These are phyloP conservation scores for Trichoderma cornu-damae DNA, from an alignment of 2,329 filamentous ascomycete species.

Conservation along the genomic window DNA sequence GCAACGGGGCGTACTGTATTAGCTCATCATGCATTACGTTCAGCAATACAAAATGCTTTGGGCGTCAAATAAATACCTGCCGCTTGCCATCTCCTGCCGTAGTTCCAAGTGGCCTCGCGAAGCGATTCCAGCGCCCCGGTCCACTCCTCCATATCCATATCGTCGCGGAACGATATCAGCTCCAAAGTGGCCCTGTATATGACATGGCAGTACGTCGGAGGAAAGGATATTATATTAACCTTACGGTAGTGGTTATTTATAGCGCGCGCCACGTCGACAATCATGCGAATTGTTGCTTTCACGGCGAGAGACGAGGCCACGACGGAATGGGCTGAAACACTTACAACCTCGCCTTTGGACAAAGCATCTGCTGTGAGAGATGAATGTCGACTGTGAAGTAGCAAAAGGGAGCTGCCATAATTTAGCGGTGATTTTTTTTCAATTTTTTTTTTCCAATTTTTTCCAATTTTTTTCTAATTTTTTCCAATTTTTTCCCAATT, in stretches of 20 bases:
- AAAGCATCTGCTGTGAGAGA: background rate
- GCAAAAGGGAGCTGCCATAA: background rate
- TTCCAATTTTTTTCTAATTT: too few relatives aligned
- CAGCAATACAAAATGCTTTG: background rate
- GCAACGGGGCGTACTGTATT: background rate
- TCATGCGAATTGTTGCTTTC: conserved; percentile 9
- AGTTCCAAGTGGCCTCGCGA: conserved; percentile 9
- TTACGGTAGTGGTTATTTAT: background rate
- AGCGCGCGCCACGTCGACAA: conserved; percentile 6
- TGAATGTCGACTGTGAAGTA: background rate
- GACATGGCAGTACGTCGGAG: conserved; percentile 10
- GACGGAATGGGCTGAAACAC: background rate
- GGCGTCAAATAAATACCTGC: background rate
- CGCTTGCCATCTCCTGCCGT: conserved; percentile 13
- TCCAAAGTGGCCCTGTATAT: conserved; percentile 6
- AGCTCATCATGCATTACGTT: background rate
- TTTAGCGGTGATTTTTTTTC: too few relatives aligned
- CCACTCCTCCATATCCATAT: conserved; percentile 11
- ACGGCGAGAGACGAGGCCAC: background rate
- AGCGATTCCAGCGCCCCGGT: background rate
- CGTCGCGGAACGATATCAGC: conserved; percentile 8
- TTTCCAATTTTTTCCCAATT: too few relatives aligned
- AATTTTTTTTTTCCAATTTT: too few relatives aligned
- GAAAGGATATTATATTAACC: background rate
- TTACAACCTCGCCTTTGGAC: background rate